Conservation (phyloP, 495 filamentous ascomycete genomes). For the Umbilicaria muhlenbergii region DNA sequence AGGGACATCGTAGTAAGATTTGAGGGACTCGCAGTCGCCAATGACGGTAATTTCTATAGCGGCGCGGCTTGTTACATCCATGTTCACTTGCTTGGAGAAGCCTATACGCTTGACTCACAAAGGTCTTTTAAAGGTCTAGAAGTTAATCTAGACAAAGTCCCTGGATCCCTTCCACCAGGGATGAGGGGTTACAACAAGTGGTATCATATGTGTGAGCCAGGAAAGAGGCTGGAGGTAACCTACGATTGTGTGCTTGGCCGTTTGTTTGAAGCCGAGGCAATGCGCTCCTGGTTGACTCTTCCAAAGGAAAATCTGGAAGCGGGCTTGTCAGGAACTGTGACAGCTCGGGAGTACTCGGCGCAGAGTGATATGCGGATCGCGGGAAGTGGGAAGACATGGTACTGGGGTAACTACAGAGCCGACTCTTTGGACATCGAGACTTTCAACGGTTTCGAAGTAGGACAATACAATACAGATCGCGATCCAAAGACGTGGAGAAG, state of each 20-base stretch:
- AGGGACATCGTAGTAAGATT: conserved; percentile 39
- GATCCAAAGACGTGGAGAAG: conserved; percentile 30
- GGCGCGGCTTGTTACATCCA: conserved; percentile 26
- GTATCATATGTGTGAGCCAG: conserved; percentile 28
- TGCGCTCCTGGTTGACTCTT: conserved; percentile 25
- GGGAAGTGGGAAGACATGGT: conserved; percentile 26
- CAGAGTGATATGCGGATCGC: conserved; percentile 30
- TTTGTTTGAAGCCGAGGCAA: conserved; percentile 34
- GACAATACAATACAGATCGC: conserved; percentile 24
- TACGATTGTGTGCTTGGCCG: conserved; percentile 37
- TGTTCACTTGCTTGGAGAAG: conserved; percentile 30
- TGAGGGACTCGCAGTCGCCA: conserved; percentile 22
- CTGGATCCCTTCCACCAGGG: conserved; percentile 17
- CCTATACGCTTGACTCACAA: conserved; percentile 27
- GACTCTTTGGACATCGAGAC: conserved; percentile 36
- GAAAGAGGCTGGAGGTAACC: conserved; percentile 25
- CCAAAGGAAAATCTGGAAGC: neutral
- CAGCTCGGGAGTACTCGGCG: conserved; percentile 27
- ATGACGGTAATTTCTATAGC: conserved; percentile 26
- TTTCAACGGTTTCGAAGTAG: conserved; percentile 34
- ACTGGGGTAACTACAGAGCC: conserved; percentile 39
- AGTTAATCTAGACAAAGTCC: conserved; percentile 2
- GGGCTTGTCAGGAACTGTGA: conserved; percentile 12
- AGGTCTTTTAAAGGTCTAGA: conserved; percentile 8
- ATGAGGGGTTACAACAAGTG: conserved; percentile 30